Conservation (phyloP, 345 rosid genomes). For the Gynandropsis gynandra region DNA sequence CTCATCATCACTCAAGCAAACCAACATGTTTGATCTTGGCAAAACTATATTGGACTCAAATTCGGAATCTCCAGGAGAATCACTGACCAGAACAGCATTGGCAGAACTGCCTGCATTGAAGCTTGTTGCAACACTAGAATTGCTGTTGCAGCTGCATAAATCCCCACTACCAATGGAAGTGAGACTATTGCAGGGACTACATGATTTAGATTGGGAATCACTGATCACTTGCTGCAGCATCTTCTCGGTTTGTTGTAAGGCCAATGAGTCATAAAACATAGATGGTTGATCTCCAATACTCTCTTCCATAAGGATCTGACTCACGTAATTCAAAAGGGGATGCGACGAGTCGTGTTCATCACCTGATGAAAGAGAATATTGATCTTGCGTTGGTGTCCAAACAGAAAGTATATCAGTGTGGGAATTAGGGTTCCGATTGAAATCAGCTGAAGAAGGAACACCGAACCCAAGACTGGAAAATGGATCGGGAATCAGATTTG, state of each 20-base stretch:
- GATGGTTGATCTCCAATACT: conserved; percentile 44
- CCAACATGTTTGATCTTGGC: conserved; percentile 14
- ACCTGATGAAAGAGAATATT: conserved; percentile 26
- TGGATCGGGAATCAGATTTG: conserved; percentile 12
- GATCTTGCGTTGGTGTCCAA: conserved; percentile 17
- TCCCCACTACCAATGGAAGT: conserved; percentile 15
- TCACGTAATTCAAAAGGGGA: conserved; percentile 49
- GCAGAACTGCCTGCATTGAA: conserved; percentile 18
- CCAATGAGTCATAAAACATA: conserved; percentile 44
- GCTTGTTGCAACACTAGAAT: conserved; percentile 18
- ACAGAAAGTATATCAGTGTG: conserved; percentile 7
- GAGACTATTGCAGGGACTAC: conserved; percentile 24
- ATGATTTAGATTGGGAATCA: conserved; percentile 30
- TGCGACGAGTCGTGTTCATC: conserved; percentile 43
- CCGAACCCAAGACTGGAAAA: conserved; percentile 18
- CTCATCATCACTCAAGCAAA: conserved; percentile 4
- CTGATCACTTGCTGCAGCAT: conserved; percentile 52
- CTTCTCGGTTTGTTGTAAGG: conserved; percentile 56
- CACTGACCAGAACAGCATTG: conserved; percentile 25
- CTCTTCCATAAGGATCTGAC: conserved; percentile 71
- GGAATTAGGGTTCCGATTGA: conserved; percentile 7
- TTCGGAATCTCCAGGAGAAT: conserved; percentile 13
- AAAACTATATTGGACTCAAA: conserved; percentile 12
- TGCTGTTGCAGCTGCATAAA: conserved; percentile 11
- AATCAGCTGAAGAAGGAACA: conserved; percentile 26